Conservation (phyloP, 352 stramenopile genomes). For the Nothophytophthora sp. region DNA sequence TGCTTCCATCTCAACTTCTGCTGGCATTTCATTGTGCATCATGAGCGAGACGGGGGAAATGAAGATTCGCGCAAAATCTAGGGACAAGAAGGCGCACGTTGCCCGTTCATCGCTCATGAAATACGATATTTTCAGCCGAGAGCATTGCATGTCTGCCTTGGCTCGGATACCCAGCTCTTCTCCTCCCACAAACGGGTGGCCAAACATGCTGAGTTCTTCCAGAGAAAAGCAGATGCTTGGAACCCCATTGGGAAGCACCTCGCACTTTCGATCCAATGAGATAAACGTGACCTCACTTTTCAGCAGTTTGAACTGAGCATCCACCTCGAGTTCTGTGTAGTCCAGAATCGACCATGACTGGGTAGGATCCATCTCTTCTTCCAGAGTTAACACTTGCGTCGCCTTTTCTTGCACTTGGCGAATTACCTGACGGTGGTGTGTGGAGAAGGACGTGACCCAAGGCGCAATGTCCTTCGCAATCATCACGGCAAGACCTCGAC, state of each 20-base stretch:
- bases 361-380: not conserved
- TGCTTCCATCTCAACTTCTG: conserved; percentile 72
- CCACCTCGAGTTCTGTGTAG: conserved; percentile 37
- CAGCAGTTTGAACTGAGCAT: conserved; percentile 63
- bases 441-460: conserved; percentile 24
- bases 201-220: conserved; percentile 61
- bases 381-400: not conserved
- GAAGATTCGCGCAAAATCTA: conserved; percentile 72
- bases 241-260: conserved; percentile 45
- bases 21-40: conserved; percentile 32
- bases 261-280: conserved; percentile 35
- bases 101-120: conserved; percentile 13
- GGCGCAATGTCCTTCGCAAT: conserved; percentile 22
- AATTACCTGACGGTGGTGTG: conserved; percentile 7
- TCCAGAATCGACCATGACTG: conserved; percentile 5
- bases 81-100: conserved; percentile 48
- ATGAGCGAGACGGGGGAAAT: conserved; percentile 45
- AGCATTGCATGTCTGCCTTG: conserved; percentile 64
- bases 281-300: conserved; percentile 43
- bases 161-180: conserved; percentile 61
- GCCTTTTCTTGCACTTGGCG: not conserved
- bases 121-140: conserved; percentile 52
- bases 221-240: conserved; percentile 43
- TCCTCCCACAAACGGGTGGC: conserved; percentile 50
- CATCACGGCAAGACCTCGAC: conserved; percentile 15